A percentile compares a stretch with the other conserved stretches of the same genome.
phyloP scores from a whole-genome alignment of 257 asterid species.

The Craterostigma plantagineum region DNA sequence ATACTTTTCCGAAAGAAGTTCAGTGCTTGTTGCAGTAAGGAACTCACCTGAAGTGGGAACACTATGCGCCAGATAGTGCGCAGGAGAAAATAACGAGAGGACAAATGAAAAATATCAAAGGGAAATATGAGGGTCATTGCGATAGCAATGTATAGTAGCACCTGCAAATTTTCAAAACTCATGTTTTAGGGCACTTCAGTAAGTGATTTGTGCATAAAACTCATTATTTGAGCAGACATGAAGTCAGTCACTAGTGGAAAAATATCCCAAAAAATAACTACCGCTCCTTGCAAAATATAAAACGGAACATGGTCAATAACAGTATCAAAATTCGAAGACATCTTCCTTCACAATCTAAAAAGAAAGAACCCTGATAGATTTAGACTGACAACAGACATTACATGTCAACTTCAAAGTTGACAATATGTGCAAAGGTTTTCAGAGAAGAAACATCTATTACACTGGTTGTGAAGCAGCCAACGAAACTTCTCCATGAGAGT shows the following conservation, averaged over 20 bases:
- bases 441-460: slow-evolving; percentile 97
- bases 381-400: background rate
- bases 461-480: slow-evolving; percentile 99
- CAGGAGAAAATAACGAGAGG: slow-evolving; percentile 82
- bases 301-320: too few species aligned
- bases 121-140: slow-evolving; percentile 80
- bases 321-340: too few species aligned
- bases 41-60: slow-evolving; percentile 87
- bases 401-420: background rate
- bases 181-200: too few species aligned
- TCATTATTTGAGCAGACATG: too few species aligned
- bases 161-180: slow-evolving; percentile 42
- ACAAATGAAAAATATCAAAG: slow-evolving; percentile 73
- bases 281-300: too few species aligned
- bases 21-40: too few species aligned
- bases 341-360: too few species aligned
- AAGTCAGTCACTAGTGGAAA: too few species aligned
- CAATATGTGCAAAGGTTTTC: slow-evolving; percentile 5
- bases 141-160: slow-evolving; percentile 67
- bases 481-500: slow-evolving; percentile 93
- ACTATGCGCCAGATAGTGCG: slow-evolving; percentile 81
- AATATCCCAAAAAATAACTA: too few species aligned
- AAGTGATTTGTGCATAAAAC: too few species aligned
- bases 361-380: background rate
- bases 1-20: too few species aligned